Conservation (phyloP, 257 asterid species). For the Solanum clarkiae region DNA sequence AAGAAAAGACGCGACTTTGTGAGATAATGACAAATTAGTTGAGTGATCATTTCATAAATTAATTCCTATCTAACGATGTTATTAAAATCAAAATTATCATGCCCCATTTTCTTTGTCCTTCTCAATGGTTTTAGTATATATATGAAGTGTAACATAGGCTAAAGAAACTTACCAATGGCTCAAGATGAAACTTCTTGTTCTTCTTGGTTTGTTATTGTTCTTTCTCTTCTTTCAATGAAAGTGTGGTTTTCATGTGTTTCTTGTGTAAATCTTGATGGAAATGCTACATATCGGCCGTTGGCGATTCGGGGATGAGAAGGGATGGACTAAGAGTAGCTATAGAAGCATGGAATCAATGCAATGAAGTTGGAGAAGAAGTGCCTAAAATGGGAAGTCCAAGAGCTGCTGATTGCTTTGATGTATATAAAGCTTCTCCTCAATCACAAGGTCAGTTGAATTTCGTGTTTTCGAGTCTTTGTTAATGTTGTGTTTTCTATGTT, state of each 20-base stretch:
- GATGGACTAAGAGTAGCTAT: conserved; percentile 71
- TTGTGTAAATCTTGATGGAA: neutral
- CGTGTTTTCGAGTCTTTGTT: neutral
- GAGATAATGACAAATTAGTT: neutral
- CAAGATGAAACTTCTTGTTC: neutral
- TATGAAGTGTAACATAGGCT: neutral
- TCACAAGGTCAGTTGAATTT: conserved; percentile 18
- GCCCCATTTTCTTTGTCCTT: neutral
- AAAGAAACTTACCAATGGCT: conserved; percentile 7
- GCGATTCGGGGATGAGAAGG: conserved; percentile 72
- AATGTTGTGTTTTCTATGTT: neutral
- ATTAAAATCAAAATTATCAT: neutral
- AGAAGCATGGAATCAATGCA: conserved; percentile 92
- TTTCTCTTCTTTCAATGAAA: conserved; percentile 7
- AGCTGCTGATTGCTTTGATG: conserved; percentile 81
- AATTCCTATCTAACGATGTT: neutral
- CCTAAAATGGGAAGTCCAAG: conserved; percentile 85
- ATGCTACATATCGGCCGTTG: conserved; percentile 43
- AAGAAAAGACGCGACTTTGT: neutral
- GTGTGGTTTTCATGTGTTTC: conserved; percentile 2
- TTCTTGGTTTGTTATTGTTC: neutral
- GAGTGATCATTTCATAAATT: neutral
- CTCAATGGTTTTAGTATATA: neutral
- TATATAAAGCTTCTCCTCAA: conserved; percentile 41
- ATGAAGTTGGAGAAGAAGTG: conserved; percentile 85